A percentile compares a stretch with the other conserved stretches of the same genome.
These are phyloP conservation scores for Xylariaceae sp. DNA, from an alignment of 2,329 filamentous ascomycete species.

Conservation along the genomic window DNA sequence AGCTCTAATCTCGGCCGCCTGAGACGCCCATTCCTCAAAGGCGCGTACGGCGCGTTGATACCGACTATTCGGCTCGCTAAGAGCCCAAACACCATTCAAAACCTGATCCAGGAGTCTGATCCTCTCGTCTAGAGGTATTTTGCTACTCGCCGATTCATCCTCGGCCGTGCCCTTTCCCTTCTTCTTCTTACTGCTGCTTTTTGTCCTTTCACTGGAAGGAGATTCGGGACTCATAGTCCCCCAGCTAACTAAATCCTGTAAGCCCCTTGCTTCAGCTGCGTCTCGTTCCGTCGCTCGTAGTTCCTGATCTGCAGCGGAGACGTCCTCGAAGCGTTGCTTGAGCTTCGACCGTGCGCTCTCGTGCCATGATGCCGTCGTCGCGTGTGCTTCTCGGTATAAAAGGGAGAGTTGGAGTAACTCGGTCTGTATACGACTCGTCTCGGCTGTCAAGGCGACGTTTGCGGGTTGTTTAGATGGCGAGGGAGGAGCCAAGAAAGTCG, in stretches of 20 bases:
- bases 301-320: slow-evolving; percentile 33
- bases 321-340: slow-evolving; percentile 38
- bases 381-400: slow-evolving; percentile 50
- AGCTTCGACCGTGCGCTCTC: slow-evolving; percentile 49
- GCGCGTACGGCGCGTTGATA: slow-evolving; percentile 49
- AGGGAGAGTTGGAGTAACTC: slow-evolving; percentile 61
- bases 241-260: slow-evolving; percentile 50
- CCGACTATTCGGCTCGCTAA: slow-evolving; percentile 51
- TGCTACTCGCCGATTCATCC: slow-evolving; percentile 3
- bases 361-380: slow-evolving; percentile 46
- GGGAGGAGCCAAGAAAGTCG: slow-evolving; percentile 52
- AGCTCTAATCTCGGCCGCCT: slow-evolving; percentile 42
- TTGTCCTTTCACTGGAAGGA: slow-evolving; percentile 1
- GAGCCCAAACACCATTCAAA: slow-evolving; percentile 50
- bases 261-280: slow-evolving; percentile 46
- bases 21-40: slow-evolving; percentile 56
- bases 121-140: slow-evolving; percentile 45
- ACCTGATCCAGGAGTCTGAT: slow-evolving; percentile 54
- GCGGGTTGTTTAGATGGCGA: slow-evolving; percentile 56
- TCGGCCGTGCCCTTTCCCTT: not conserved
- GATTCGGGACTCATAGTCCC: slow-evolving; percentile 21
- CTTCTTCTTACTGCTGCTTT: slow-evolving; percentile 15
- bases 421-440: slow-evolving; percentile 55
- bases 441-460: slow-evolving; percentile 54
- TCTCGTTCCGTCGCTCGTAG: slow-evolving; percentile 37